These are phyloP conservation scores for Cercospora sp. DNA, from an alignment of 2,329 filamentous ascomycete genomes.

Conservation along the genomic window DNA sequence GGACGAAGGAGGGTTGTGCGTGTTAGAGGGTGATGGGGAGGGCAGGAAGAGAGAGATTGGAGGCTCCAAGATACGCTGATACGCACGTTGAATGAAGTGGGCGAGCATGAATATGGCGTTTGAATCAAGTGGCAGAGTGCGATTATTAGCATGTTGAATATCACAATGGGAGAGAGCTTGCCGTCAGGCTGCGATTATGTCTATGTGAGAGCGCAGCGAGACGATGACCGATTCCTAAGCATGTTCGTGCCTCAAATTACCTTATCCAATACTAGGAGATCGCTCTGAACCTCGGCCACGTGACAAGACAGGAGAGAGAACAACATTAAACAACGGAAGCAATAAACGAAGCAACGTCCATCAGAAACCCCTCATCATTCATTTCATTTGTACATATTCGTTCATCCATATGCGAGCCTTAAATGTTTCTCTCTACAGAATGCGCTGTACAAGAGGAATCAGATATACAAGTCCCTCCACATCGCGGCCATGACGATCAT, in stretches of 20 bases:
- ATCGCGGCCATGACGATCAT: too few relatives aligned
- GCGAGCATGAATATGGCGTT: neutral
- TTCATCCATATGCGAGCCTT: neutral
- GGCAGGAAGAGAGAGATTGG: neutral
- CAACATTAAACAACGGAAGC: neutral
- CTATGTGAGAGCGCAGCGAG: neutral
- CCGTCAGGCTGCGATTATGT: neutral
- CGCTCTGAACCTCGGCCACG: neutral
- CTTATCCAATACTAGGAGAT: neutral
- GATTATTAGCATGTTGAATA: neutral
- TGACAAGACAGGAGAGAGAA: neutral
- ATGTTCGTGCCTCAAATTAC: neutral
- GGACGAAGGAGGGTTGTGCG: constrained; percentile 87
- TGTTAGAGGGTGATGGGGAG: constrained; percentile 56
- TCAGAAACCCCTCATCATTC: neutral
- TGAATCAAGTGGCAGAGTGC: neutral
- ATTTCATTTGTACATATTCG: neutral
- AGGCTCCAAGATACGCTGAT: neutral
- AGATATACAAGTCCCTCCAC: too few relatives aligned
- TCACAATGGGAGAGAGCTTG: neutral
- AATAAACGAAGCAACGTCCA: neutral
- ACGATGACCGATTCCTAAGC: neutral
- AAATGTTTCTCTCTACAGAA: neutral
- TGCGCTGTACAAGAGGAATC: neutral
- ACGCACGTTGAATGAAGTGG: neutral